Percentiles rank a stretch among this genome's conserved stretches.
phyloP scores from a whole-genome alignment of 208 protist species.

The Plasmodiophora brassicae region DNA sequence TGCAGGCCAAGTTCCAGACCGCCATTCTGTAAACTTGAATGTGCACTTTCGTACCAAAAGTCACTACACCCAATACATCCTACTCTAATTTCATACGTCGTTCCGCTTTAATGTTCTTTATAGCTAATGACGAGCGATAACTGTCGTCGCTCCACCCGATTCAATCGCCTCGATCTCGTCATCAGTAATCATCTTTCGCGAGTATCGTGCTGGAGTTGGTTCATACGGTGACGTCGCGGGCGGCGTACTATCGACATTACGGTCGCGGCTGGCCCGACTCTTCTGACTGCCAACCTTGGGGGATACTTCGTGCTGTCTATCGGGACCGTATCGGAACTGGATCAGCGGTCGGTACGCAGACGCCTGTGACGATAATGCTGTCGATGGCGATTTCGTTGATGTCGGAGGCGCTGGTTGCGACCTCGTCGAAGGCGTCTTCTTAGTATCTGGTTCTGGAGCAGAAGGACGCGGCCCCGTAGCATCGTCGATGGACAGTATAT shows the following conservation, averaged over 20 bases:
- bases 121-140: too few species aligned
- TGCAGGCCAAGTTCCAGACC: constrained; percentile 94
- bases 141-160: constrained; percentile 14
- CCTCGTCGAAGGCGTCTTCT: background rate
- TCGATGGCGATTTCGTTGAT: too few species aligned
- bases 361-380: background rate
- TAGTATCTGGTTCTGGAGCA: too few species aligned
- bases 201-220: background rate
- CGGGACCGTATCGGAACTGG: background rate
- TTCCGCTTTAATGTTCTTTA: background rate
- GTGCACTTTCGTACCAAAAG: background rate
- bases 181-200: background rate
- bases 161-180: background rate
- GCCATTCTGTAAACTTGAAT: constrained; percentile 44
- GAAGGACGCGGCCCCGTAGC: too few species aligned
- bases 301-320: background rate
- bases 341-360: background rate
- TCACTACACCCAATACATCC: background rate
- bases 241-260: too few species aligned
- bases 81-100: background rate
- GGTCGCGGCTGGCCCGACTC: background rate
- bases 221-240: background rate
- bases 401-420: background rate
- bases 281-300: background rate
- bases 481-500: too few species aligned